These are phyloP conservation scores for Babesia divergens DNA, from an alignment of 169 alveolate genomes.

Conservation along the genomic window DNA sequence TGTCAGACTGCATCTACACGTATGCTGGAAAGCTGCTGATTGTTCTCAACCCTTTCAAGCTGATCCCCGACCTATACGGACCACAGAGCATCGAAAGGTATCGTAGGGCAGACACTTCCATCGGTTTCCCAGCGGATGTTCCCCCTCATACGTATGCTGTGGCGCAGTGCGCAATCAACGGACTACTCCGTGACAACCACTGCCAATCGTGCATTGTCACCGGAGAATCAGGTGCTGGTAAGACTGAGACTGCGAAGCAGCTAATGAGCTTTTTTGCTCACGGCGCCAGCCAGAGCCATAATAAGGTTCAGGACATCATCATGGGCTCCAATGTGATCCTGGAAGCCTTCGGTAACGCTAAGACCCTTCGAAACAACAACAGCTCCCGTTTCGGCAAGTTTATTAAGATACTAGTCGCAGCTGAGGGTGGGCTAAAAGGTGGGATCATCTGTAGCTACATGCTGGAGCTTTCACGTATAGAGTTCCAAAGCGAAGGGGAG, in stretches of 20 bases:
- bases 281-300: conserved; percentile 15
- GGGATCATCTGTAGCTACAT: conserved; percentile 93
- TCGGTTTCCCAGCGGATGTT: conserved; percentile 76
- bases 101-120: conserved; percentile 69
- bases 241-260: conserved; percentile 98
- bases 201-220: conserved; percentile 94
- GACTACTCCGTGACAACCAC: conserved; percentile 67
- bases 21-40: conserved; percentile 81
- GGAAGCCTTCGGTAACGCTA: conserved; percentile 99
- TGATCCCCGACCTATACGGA: conserved; percentile 75
- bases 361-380: conserved; percentile 96
- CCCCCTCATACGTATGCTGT: conserved; percentile 85
- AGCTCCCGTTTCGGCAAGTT: conserved; percentile 97
- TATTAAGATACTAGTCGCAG: conserved; percentile 88
- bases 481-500: conserved; percentile 84
- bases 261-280: conserved; percentile 78
- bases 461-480: conserved; percentile 94
- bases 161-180: conserved; percentile 82
- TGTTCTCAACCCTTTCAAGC: conserved; percentile 80
- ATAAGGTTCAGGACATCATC: conserved; percentile 40
- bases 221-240: conserved; percentile 99
- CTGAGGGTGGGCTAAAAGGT: conserved; percentile 83
- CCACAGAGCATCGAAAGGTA: conserved; percentile 66
- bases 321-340: conserved; percentile 92
- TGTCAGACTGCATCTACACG: conserved; percentile 57